Conservation (phyloP, 2,329 filamentous ascomycete species). For the Zasmidium cellare region DNA sequence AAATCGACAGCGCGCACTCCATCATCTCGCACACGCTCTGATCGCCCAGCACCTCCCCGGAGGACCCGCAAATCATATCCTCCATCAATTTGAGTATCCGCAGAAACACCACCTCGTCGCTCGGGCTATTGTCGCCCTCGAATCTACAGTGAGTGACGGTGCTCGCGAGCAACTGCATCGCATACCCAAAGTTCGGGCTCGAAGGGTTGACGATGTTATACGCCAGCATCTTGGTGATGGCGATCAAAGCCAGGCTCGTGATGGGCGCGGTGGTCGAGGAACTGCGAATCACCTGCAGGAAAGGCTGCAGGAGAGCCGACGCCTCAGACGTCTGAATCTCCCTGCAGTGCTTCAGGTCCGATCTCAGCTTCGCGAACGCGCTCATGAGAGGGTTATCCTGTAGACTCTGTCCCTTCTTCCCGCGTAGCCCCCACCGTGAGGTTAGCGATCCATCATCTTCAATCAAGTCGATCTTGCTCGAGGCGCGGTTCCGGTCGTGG, state of each 20-base stretch:
- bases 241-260: slow-evolving; percentile 88
- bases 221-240: slow-evolving; percentile 93
- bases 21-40: slow-evolving; percentile 99
- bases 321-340: slow-evolving; percentile 88
- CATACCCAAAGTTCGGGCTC: slow-evolving; percentile 84
- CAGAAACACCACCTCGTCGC: slow-evolving; percentile 91
- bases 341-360: slow-evolving; percentile 83
- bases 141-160: slow-evolving; percentile 98
- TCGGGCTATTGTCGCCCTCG: slow-evolving; percentile 90
- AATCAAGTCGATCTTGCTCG: slow-evolving; percentile 35
- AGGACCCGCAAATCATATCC: slow-evolving; percentile 91
- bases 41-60: slow-evolving; percentile 90
- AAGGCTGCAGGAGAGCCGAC: slow-evolving; percentile 84
- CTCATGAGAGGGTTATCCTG: slow-evolving; percentile 96
- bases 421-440: slow-evolving; percentile 88
- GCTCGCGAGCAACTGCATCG: slow-evolving; percentile 91
- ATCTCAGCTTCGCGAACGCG: slow-evolving; percentile 84
- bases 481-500: slow-evolving; percentile 37
- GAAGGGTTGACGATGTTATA: slow-evolving; percentile 85
- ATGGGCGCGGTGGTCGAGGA: slow-evolving; percentile 96
- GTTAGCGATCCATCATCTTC: slow-evolving; percentile 55
- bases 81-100: slow-evolving; percentile 98
- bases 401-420: slow-evolving; percentile 95
- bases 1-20: slow-evolving; percentile 96
- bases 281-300: slow-evolving; percentile 93